phyloP scores from a whole-genome alignment of 2,329 filamentous ascomycete genomes.

The Fusarium sp. region DNA sequence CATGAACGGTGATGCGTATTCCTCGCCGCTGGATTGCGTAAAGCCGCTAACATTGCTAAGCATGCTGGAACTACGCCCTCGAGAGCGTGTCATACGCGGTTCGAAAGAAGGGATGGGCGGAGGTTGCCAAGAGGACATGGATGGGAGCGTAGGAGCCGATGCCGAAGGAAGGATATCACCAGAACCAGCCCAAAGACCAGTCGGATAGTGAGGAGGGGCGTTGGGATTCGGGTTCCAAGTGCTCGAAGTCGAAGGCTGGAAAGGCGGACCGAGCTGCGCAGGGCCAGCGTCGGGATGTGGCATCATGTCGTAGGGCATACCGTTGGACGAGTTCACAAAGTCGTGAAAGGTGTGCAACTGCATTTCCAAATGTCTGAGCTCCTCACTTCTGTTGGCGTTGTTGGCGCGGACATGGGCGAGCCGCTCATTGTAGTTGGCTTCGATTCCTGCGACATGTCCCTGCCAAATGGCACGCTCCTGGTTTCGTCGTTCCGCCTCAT shows the following conservation, averaged over 20 bases:
- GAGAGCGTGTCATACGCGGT: conserved; percentile 52
- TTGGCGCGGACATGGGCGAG: conserved; percentile 52
- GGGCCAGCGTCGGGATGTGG: conserved; percentile 35
- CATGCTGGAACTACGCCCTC: conserved; percentile 72
- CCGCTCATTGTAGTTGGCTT: conserved; percentile 57
- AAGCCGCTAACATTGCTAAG: conserved; percentile 73
- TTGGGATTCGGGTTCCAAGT: conserved; percentile 51
- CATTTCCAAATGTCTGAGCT: conserved; percentile 45
- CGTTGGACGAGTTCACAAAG: conserved; percentile 47
- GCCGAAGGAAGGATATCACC: conserved; percentile 47
- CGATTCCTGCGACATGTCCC: conserved; percentile 56
- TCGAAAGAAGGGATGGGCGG: conserved; percentile 51
- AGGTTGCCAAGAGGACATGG: conserved; percentile 49
- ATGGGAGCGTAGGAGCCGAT: conserved; percentile 45
- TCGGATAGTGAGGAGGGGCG: conserved; percentile 48
- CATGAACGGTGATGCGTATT: conserved; percentile 46
- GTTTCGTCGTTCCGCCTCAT: conserved; percentile 68
- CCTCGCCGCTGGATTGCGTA: conserved; percentile 68
- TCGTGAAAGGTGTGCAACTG: conserved; percentile 48
- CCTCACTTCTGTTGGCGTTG: conserved; percentile 46
- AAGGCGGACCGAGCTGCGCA: conserved; percentile 41
- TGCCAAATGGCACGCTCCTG: conserved; percentile 61
- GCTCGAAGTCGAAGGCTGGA: conserved; percentile 38
- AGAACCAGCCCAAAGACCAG: conserved; percentile 51
- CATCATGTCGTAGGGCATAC: conserved; percentile 46